Base-by-base conservation (phyloP, 495 filamentous ascomycete genomes). In the Delitschia confertaspora region DNA sequence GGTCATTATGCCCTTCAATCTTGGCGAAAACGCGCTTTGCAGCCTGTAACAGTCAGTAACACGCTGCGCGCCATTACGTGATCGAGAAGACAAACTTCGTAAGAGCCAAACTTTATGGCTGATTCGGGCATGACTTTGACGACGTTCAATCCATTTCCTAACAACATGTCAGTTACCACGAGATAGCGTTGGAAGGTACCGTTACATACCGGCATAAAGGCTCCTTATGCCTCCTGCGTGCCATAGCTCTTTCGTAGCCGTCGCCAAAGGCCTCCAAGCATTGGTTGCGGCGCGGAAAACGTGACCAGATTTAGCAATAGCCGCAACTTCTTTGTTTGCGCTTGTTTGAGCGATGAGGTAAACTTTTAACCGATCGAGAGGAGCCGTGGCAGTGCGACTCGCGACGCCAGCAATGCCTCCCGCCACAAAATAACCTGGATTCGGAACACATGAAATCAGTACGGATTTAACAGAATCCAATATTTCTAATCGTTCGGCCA, bases 101-200 rank as follows among this genome's bases (percentile, higher is more conserved):
- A 98, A 5, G 86, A 89, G 38, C 91, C 91, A 64, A 98, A 98
- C 48, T 82, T 91, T 55, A 98, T 94, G 24, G 91, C 91, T 4
- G 89, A 95, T 63, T 98, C 91, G 5, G 91, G 91, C 81, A 96
- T 89, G 35, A 98, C 87, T 64, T 98, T 98, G 51, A 95, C 57
- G 7, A 96, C 89, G 57, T 98, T 98, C 45, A 98, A 71, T 6
- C 91, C 91, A 59, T 98, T 98, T 21, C 91, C 91, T 95, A 53
- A 23, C n/a, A 6, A n/a, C n/a, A n/a, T n/a, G n/a, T n/a, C 21
- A 18, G 41, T 75, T 38, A 73, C 66, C 18, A 49, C 14, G 19
- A 14, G 14, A 9, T 19, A 21, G n/a, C n/a, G n/a, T n/a, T n/a
- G n/a, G n/a, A n/a, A n/a, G n/a, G n/a, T n/a, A n/a, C n/a, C n/a